Evolutionary conservation across 1,284 basidiomycete species (phyloP), one percentile per base, ranked within the genome.

Genomic region (Pseudozyma tsukubaensis): DNA sequence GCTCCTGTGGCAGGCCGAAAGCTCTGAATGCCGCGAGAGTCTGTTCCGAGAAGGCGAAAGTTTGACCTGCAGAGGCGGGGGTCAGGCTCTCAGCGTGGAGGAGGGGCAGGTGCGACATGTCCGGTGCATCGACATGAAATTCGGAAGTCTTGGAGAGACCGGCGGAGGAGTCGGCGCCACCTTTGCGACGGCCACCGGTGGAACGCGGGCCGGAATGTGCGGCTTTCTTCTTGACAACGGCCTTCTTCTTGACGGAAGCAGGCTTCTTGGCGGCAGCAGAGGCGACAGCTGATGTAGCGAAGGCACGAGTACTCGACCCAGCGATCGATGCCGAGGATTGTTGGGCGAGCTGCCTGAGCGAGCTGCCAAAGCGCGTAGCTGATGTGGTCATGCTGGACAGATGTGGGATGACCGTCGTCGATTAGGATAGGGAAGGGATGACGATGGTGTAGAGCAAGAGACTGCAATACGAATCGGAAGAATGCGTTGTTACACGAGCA

Each of bases 1-100:
- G 71, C 57, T 77, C 74, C 52, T 73, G 75, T 32, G 79, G 78
- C n/a, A 81, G 47, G 0, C 77, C 78, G 43, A 80, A 79, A 1
- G 67, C 44, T 35, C 72, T 66, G 53, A 79, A 74, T 16, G 79
- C 81, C 4, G 66, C 51, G 7, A 78, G 55, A 11, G 74, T 61
- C 21, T 51, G 39, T 0, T 72, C 69, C 55, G 58, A 74, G 70
- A 72, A 83, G 0, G 81, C 80, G 18, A 77, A 65, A 0, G 69
- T 70, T 47, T 75, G 60, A 12, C 68, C 76, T 3, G 69, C 59
- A 6, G 72, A 63, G 10, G 44, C 60, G 21, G 60, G 50, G 1
- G 72, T 67, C 29, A 79, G 62, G n/a, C 50, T 65, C 13, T 76
- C 73, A 4, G 77, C 63, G 48, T 76, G 61, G 13, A 83, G 65